These are phyloP conservation scores for Phytophthora podocarpi DNA, from an alignment of 352 stramenopile genomes.

Conservation along the genomic window DNA sequence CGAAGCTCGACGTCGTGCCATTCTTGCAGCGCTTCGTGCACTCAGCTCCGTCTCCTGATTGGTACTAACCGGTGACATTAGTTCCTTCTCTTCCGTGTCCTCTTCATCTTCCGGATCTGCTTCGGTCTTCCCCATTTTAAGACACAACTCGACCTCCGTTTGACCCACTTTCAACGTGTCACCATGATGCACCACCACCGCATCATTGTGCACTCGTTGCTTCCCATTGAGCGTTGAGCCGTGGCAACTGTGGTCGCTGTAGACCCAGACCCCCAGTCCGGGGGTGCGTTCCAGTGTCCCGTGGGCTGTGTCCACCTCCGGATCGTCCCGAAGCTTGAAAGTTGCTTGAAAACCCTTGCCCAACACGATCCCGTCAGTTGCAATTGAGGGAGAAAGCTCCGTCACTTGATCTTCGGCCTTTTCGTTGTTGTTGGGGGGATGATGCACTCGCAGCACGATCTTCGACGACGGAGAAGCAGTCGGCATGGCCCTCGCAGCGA, in stretches of 20 bases:
- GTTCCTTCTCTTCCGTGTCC: conserved; percentile 9
- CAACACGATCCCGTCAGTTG: conserved; percentile 18
- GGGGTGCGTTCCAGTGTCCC: conserved; percentile 60
- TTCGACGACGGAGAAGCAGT: conserved; percentile 4
- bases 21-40: conserved; percentile 1
- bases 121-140: conserved; percentile 21
- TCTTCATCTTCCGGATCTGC: conserved; percentile 4
- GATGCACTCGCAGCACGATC: conserved; percentile 22
- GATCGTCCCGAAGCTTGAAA: conserved; percentile 15
- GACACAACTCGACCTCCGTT: conserved; percentile 55
- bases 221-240: conserved; percentile 56
- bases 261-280: conserved; percentile 68
- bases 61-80: not conserved
- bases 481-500: conserved; percentile 12
- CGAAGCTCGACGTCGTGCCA: conserved; percentile 23
- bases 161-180: conserved; percentile 60
- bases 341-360: conserved; percentile 12
- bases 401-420: conserved; percentile 5
- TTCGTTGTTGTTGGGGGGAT: conserved; percentile 19
- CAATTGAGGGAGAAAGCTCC: not conserved
- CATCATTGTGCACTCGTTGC: conserved; percentile 48
- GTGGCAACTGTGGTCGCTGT: conserved; percentile 69
- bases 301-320: conserved; percentile 38
- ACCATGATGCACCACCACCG: conserved; percentile 58
- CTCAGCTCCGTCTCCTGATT: conserved; percentile 20